Conservation (phyloP, 148 eudicot genomes). For the Fagopyrum esculentum region DNA sequence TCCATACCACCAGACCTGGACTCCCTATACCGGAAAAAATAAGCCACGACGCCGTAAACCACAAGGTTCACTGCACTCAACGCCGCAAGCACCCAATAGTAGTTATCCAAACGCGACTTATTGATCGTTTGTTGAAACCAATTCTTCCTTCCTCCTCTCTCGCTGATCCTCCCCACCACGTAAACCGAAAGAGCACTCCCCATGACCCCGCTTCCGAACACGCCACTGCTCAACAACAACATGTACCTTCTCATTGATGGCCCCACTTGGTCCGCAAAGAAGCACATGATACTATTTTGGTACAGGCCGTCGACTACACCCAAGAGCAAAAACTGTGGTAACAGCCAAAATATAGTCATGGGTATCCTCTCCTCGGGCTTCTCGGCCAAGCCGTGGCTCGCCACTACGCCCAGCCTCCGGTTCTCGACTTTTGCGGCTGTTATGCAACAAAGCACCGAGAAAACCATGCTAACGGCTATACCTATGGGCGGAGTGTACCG, state of each 20-base stretch:
- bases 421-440: slow-evolving; percentile 42
- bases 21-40: slow-evolving; percentile 23
- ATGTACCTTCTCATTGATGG: slow-evolving; percentile 22
- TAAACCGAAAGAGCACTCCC: slow-evolving; percentile 29
- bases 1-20: slow-evolving; percentile 17
- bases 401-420: slow-evolving; percentile 26
- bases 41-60: slow-evolving; percentile 20
- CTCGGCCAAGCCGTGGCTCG: slow-evolving; percentile 24
- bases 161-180: slow-evolving; percentile 31
- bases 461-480: slow-evolving; percentile 27
- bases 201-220: slow-evolving; percentile 35
- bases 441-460: slow-evolving; percentile 32
- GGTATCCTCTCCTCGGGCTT: slow-evolving; percentile 33
- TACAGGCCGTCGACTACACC: slow-evolving; percentile 27
- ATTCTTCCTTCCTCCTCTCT: slow-evolving; percentile 19
- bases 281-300: slow-evolving; percentile 11
- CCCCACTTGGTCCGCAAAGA: slow-evolving; percentile 23
- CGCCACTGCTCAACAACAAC: background rate
- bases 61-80: slow-evolving; percentile 26
- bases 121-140: slow-evolving; percentile 49
- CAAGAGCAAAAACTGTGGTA: slow-evolving; percentile 34
- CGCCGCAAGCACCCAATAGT: slow-evolving; percentile 41
- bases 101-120: slow-evolving; percentile 35
- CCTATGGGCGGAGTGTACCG: slow-evolving; percentile 21
- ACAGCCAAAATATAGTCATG: slow-evolving; percentile 39